Conservation (phyloP, 1,284 basidiomycete genomes). For the Ceratobasidium sp. region DNA sequence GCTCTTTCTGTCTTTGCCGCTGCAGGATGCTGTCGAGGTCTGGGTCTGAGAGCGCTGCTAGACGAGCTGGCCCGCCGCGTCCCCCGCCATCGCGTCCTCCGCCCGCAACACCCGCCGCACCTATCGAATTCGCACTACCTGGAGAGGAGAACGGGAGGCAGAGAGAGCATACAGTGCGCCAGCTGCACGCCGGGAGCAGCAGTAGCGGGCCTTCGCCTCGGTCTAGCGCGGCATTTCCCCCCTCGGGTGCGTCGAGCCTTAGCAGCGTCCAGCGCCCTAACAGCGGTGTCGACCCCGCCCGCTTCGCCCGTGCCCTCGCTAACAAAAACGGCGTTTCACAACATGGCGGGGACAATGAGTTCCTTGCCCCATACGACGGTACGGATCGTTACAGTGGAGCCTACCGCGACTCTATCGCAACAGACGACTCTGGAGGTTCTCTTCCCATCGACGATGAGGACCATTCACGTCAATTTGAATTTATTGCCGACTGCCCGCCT, state of each 20-base stretch:
- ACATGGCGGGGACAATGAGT: slow-evolving; percentile 10
- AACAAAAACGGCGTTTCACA: slow-evolving; percentile 9
- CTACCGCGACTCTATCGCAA: background rate
- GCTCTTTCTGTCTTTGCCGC: background rate
- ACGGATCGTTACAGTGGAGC: background rate
- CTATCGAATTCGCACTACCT: slow-evolving; percentile 22
- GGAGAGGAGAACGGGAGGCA: slow-evolving; percentile 8
- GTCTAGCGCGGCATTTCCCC: background rate
- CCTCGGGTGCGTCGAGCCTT: too few species aligned
- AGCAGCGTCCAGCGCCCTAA: too few species aligned
- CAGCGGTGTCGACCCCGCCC: slow-evolving; percentile 12
- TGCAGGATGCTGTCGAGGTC: slow-evolving; percentile 27
- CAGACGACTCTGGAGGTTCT: slow-evolving; percentile 6
- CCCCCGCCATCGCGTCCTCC: slow-evolving; percentile 33
- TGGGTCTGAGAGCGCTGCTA: slow-evolving; percentile 22
- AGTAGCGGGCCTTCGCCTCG: slow-evolving; percentile 19
- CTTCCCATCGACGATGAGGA: slow-evolving; percentile 6
- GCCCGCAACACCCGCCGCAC: slow-evolving; percentile 17
- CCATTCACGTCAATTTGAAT: background rate
- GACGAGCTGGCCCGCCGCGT: slow-evolving; percentile 21
- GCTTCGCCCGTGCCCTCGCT: background rate
- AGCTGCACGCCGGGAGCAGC: slow-evolving; percentile 4
- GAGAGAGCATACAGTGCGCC: slow-evolving; percentile 18
- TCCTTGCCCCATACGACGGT: slow-evolving; percentile 3
- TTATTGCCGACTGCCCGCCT: slow-evolving; percentile 11